These are phyloP conservation scores for Lyophyllum semitale DNA, from an alignment of 768 basidiomycete species.

Conservation along the genomic window DNA sequence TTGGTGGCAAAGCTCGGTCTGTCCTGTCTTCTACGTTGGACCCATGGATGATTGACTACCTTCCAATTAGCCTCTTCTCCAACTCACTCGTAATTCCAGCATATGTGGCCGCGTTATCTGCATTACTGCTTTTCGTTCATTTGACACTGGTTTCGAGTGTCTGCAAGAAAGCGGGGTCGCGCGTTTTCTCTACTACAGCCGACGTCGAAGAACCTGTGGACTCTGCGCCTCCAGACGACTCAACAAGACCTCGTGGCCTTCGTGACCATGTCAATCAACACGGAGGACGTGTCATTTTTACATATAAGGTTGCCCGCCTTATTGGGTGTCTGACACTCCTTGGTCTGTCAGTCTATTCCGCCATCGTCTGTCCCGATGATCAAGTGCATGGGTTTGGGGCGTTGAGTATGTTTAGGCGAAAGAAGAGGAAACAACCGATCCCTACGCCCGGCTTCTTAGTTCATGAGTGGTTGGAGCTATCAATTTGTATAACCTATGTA, in stretches of 20 bases:
- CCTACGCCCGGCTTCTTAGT: slow-evolving; percentile 14
- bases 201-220: slow-evolving; percentile 1
- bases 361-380: slow-evolving; percentile 35
- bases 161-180: slow-evolving; percentile 5
- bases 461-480: slow-evolving; percentile 31
- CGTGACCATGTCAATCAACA: slow-evolving; percentile 40
- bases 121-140: slow-evolving; percentile 14
- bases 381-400: not conserved
- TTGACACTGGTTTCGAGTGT: slow-evolving; percentile 6
- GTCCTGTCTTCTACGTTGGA: not conserved
- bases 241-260: slow-evolving; percentile 28
- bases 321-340: slow-evolving; percentile 49
- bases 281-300: slow-evolving; percentile 50
- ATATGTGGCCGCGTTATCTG: slow-evolving; percentile 18
- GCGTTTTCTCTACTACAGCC: not conserved
- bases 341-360: slow-evolving; percentile 46
- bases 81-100: slow-evolving; percentile 19
- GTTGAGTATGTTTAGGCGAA: slow-evolving; percentile 20
- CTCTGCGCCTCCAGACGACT: not conserved
- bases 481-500: slow-evolving; percentile 33
- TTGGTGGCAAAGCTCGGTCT: slow-evolving; percentile 1
- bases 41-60: not conserved
- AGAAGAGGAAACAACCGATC: slow-evolving; percentile 26
- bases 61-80: not conserved
- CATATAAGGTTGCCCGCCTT: slow-evolving; percentile 47